Base-by-base conservation (phyloP, 495 filamentous ascomycete genomes). In the Penicillium bovifimosum region DNA sequence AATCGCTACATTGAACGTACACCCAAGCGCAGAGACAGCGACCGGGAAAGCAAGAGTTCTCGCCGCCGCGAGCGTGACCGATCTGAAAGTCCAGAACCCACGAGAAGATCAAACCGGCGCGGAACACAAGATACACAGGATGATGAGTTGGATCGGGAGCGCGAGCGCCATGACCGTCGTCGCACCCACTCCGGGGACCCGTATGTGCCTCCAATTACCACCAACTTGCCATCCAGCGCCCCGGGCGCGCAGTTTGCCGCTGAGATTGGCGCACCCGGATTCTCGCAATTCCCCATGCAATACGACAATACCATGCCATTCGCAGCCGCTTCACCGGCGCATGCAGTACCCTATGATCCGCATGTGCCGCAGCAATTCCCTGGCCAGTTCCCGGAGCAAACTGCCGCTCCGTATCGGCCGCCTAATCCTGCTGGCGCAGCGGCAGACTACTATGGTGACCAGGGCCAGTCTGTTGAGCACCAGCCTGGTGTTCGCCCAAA, bases 401-500 rank as follows among this genome's bases (percentile, higher is more conserved):
- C 61, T 28, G 52, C 80, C 9, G 61, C 69, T 24, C 77, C 79
- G 24, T 83, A 78, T 53, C 70, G 66, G 43, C 80, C 78, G n/a
- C 71, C 71, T n/a, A 70, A 80, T 35, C 73, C 72, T 46, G 69
- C 68, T 5, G 83, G 83, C 26, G 74, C 76, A n/a, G 84, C 84
- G 2, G 79, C 84, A 18, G 81, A 85, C 40, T 87, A 84, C 61
- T 86, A 86, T 54, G 76, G 77, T 14, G 84, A 86, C 62, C 79
- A 82, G 60, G 84, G 83, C 0, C 69, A 86, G 57, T 84, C 81
- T 10, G 82, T 86, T 9, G 57, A 65, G n/a, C 51, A 72, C 1
- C 84, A 86, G 62, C 83, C 84, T 2, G 83, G 84, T 32, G 67
- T 81, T 5, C 75, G 83, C 28, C 75, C 76, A 18, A 59, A 73